These are phyloP conservation scores for Suhomyces guaymorum DNA, from an alignment of 1,139 yeast species.

Conservation along the genomic window DNA sequence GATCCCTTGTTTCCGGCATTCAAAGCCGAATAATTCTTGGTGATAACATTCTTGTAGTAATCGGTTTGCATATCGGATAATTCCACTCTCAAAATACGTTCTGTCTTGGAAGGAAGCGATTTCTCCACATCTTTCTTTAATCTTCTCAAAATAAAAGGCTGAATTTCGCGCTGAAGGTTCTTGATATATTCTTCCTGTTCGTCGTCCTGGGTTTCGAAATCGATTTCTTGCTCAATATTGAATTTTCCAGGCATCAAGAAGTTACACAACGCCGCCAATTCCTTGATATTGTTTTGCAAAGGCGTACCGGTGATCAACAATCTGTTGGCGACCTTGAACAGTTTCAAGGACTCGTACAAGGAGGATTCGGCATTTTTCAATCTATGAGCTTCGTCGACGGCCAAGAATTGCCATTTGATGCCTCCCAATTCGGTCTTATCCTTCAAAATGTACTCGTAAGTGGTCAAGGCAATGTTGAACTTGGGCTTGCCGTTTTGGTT, in stretches of 20 bases:
- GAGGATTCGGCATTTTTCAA: conserved; percentile 93
- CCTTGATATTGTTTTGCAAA: conserved; percentile 91
- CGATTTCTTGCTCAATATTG: conserved; percentile 88
- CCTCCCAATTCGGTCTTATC: conserved; percentile 79
- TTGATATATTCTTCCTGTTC: conserved; percentile 88
- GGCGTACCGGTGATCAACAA: conserved; percentile 97
- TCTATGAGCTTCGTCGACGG: conserved; percentile 98
- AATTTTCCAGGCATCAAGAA: conserved; percentile 95
- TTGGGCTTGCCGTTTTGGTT: conserved; percentile 60
- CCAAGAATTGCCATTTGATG: conserved; percentile 92
- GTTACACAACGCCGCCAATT: conserved; percentile 90
- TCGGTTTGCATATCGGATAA: conserved; percentile 93
- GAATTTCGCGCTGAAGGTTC: conserved; percentile 77
- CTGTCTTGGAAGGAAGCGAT: conserved; percentile 92
- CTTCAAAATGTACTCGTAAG: conserved; percentile 92
- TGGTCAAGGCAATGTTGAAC: conserved; percentile 85
- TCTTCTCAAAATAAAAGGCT: conserved; percentile 90
- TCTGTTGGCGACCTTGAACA: conserved; percentile 81
- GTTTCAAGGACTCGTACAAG: conserved; percentile 79
- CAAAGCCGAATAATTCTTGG: conserved; percentile 87
- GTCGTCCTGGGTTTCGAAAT: conserved; percentile 80
- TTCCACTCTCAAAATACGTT: conserved; percentile 91
- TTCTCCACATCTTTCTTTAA: conserved; percentile 96
- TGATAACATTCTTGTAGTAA: conserved; percentile 88
- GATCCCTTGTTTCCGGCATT: conserved; percentile 78